Evolutionary conservation across 768 basidiomycete species (phyloP), one percentile per base, ranked within the genome.

Genomic region (Rhizopogon vesiculosus): DNA sequence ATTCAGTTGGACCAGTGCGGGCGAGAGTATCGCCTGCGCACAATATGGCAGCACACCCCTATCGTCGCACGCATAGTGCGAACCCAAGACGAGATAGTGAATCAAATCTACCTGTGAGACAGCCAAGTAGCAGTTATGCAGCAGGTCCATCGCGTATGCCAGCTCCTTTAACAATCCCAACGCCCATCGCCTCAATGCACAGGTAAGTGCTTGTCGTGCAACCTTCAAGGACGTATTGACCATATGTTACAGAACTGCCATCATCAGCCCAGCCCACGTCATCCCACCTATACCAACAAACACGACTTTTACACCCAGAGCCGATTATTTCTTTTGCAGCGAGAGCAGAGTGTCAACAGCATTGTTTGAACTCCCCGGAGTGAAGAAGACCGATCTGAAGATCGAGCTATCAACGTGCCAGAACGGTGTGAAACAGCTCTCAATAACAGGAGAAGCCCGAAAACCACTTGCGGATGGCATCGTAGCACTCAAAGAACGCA

Each of bases 291-390:
- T 56, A 35, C 42, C 53, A 42, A 53, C 59, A 33, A 56, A 58
- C 10, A 39, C 25, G 42, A 70, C 61, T n/a, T 76, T 77, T 62
- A 64, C 74, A 59, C 82, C 86, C 58, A 82, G 84, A 61, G 74
- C 82, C 31, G 88, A 89, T 69, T 70, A 84, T 51, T 75, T 80
- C 64, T 86, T 82, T 72, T 78, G 84, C 64, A 61, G 66, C 39
- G 73, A 75, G 35, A 79, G 76, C 50, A 75, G 76, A 66, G 64
- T 75, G 40, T 70, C 88, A 62, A 78, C 76, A 55, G 83, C 81
- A 51, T 75, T 82, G 71, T 78, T 88, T 64, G 87, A 89, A 69
- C 73, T 89, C 31, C 88, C 88, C 3, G 88, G 88, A 42, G 73
- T 88, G 65, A 78, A 77, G 64, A 79, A 74, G 58, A 67, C 67